phyloP scores from a whole-genome alignment of 2,329 filamentous ascomycete species.

The Coniochaeta pulveracea region DNA sequence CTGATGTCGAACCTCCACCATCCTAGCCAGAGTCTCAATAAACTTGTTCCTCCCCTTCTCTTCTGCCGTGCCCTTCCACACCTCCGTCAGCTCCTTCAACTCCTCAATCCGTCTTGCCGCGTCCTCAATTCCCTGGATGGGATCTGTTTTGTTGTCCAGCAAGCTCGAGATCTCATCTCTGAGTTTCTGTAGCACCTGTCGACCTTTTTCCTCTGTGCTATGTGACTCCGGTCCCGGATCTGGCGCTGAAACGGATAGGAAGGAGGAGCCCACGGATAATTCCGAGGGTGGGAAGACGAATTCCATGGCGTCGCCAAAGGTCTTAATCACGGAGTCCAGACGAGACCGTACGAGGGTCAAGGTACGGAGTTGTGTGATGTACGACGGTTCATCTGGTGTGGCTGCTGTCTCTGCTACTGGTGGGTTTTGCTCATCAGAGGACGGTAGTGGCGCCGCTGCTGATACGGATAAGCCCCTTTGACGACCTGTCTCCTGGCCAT shows the following conservation, averaged over 20 bases:
- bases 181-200: constrained; percentile 62
- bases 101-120: constrained; percentile 66
- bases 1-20: constrained; percentile 65
- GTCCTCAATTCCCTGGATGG: constrained; percentile 57
- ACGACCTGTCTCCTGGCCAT: neutral
- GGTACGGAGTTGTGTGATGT: constrained; percentile 70
- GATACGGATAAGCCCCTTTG: constrained; percentile 3
- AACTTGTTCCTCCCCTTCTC: constrained; percentile 76
- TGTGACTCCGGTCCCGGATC: constrained; percentile 55
- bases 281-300: constrained; percentile 88
- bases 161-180: constrained; percentile 61
- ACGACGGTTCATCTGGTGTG: constrained; percentile 42
- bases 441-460: constrained; percentile 10
- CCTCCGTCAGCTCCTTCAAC: constrained; percentile 60
- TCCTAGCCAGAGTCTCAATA: constrained; percentile 68
- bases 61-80: constrained; percentile 95
- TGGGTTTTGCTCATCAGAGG: no score
- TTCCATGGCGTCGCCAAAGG: constrained; percentile 91
- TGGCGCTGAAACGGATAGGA: constrained; percentile 82
- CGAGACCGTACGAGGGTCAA: constrained; percentile 71
- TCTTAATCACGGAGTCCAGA: constrained; percentile 81
- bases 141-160: constrained; percentile 34
- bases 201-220: constrained; percentile 75
- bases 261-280: constrained; percentile 69
- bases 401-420: constrained; percentile 10